phyloP scores from a whole-genome alignment of 345 rosid genomes.

The Cochlearia excelsa region DNA sequence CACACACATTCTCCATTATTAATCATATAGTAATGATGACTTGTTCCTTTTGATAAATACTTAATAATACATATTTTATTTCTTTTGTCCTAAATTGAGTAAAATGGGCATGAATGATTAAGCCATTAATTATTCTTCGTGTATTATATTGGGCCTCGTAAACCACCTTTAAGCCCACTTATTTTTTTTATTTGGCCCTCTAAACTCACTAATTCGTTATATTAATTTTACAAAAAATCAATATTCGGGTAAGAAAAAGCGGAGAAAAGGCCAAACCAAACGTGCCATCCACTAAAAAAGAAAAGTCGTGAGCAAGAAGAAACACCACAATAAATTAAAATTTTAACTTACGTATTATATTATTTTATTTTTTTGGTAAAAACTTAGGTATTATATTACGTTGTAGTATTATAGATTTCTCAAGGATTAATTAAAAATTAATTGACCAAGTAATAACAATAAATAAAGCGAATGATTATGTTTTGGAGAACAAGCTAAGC shows the following conservation, averaged over 20 bases:
- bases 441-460: no score
- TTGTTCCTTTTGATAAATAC: neutral
- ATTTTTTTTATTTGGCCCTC: no score
- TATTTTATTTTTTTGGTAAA: neutral
- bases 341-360: neutral
- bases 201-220: no score
- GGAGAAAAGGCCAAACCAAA: neutral
- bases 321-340: neutral
- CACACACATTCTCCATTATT: conserved; percentile 19
- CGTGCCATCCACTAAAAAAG: conserved; percentile 23
- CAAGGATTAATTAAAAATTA: no score
- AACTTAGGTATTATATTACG: no score
- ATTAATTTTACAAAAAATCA: no score
- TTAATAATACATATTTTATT: neutral
- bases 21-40: conserved; percentile 26
- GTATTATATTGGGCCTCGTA: no score
- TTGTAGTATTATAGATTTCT: no score
- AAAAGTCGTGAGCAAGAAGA: neutral
- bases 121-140: no score
- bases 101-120: no score
- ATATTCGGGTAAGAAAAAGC: no score
- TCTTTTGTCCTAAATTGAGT: neutral
- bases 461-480: conserved; percentile 2
- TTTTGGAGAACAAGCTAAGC: conserved; percentile 28
- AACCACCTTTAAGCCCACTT: no score